Evolutionary conservation across 179 eudicot species (phyloP).

Genomic region (Heliamphora pulchella): DNA sequence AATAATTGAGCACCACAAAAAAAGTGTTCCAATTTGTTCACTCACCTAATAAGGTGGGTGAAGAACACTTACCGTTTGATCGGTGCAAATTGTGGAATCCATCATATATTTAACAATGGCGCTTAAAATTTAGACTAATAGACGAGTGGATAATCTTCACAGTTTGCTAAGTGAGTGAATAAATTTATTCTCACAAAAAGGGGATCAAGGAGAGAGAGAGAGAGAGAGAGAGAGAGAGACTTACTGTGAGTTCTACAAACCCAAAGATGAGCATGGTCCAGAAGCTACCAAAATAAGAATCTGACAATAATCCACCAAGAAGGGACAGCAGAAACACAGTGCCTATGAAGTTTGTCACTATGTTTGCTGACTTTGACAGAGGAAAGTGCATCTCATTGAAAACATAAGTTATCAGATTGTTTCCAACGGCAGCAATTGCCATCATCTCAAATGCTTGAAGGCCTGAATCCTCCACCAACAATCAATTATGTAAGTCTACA

Average conservation of each 20-base stretch:
- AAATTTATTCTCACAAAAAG: background rate
- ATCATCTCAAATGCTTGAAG: conserved; percentile 89
- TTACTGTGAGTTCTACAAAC: conserved; percentile 72
- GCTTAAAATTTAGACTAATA: too few species aligned
- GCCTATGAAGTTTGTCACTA: conserved; percentile 85
- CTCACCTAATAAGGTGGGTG: too few species aligned
- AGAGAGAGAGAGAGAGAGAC: conserved; percentile 15
- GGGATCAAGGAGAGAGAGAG: background rate
- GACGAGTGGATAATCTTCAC: background rate
- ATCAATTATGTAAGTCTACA: conserved; percentile 5
- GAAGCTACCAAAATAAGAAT: conserved; percentile 83
- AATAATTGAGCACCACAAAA: too few species aligned
- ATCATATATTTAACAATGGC: too few species aligned
- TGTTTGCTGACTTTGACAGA: conserved; percentile 74
- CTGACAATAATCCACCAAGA: conserved; percentile 85
- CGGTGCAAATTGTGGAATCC: too few species aligned
- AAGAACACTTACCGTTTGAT: too few species aligned
- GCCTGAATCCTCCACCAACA: conserved; percentile 38
- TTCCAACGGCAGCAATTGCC: conserved; percentile 99
- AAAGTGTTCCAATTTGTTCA: too few species aligned
- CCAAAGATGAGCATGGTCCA: conserved; percentile 92
- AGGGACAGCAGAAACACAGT: conserved; percentile 80
- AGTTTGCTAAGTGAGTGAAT: background rate
- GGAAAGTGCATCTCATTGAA: conserved; percentile 90
- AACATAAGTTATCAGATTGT: conserved; percentile 85